phyloP scores from a whole-genome alignment of 1,284 basidiomycete species.

The Ustilago hordei region DNA sequence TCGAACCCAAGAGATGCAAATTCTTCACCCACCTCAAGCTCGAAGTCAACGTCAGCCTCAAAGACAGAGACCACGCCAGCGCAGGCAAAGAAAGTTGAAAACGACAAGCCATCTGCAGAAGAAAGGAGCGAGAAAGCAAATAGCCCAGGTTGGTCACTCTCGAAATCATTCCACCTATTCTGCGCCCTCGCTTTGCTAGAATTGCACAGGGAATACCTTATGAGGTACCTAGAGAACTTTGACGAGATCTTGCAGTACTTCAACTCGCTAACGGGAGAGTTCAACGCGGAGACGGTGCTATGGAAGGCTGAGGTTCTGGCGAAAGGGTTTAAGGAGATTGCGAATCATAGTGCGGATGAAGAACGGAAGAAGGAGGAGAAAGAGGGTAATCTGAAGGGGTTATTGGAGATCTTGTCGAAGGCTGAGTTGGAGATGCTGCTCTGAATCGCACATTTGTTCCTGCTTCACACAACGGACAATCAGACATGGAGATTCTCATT shows the following conservation, averaged over 20 bases:
- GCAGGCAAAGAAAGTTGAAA: background rate
- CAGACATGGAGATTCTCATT: background rate
- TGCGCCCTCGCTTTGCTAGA: slow-evolving; percentile 92
- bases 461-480: background rate
- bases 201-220: slow-evolving; percentile 90
- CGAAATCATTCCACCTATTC: slow-evolving; percentile 85
- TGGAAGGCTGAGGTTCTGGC: slow-evolving; percentile 50
- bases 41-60: background rate
- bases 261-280: slow-evolving; percentile 49
- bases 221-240: slow-evolving; percentile 88
- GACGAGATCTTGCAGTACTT: slow-evolving; percentile 69
- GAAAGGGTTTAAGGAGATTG: slow-evolving; percentile 30
- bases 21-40: background rate
- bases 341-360: background rate
- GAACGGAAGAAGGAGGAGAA: background rate
- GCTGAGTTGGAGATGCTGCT: slow-evolving; percentile 16
- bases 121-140: background rate
- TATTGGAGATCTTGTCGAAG: slow-evolving; percentile 11
- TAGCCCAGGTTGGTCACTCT: slow-evolving; percentile 10
- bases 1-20: background rate
- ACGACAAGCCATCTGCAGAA: background rate
- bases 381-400: background rate
- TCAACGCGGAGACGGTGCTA: slow-evolving; percentile 39
- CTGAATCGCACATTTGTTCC: background rate
- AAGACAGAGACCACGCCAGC: background rate